Conservation (phyloP, 139 green algal species). For the Micractinium conductrix region DNA sequence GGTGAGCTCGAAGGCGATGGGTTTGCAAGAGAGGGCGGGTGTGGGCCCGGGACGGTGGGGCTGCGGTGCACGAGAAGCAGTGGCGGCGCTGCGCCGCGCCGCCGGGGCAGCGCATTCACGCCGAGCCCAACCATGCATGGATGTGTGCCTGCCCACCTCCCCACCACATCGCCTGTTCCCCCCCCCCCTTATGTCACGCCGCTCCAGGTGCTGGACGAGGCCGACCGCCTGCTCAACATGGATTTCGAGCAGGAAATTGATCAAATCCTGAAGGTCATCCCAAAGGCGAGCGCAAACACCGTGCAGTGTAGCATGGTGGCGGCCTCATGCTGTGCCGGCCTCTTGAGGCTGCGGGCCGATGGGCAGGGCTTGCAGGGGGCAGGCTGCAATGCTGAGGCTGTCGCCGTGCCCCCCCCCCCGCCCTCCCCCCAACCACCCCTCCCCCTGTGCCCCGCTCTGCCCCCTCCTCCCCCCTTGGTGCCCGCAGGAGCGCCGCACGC, state of each 20-base stretch:
- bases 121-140: neutral
- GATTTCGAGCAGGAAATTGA: conserved; percentile 99
- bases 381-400: too few relatives aligned
- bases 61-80: neutral
- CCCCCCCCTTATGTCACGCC: neutral
- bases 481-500: conserved; percentile 81
- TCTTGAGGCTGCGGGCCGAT: too few relatives aligned
- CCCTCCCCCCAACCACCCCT: too few relatives aligned
- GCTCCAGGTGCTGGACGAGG: conserved; percentile 90
- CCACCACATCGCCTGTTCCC: neutral
- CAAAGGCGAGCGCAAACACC: conserved; percentile 52
- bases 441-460: neutral
- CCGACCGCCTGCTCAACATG: conserved; percentile 99
- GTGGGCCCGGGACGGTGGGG: neutral
- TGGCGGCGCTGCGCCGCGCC: neutral
- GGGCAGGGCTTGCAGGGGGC: too few relatives aligned
- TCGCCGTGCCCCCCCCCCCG: too few relatives aligned
- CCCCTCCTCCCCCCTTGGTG: conserved; percentile 52
- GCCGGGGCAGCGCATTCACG: neutral
- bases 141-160: neutral
- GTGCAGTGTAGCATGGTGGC: too few relatives aligned
- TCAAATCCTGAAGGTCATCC: conserved; percentile 93
- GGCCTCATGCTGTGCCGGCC: too few relatives aligned
- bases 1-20: neutral
- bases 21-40: neutral